A percentile compares a stretch with the other conserved stretches of the same genome.
Conservation (phyloP, 257 asterid genomes). For the Solanum commersonii region DNA sequence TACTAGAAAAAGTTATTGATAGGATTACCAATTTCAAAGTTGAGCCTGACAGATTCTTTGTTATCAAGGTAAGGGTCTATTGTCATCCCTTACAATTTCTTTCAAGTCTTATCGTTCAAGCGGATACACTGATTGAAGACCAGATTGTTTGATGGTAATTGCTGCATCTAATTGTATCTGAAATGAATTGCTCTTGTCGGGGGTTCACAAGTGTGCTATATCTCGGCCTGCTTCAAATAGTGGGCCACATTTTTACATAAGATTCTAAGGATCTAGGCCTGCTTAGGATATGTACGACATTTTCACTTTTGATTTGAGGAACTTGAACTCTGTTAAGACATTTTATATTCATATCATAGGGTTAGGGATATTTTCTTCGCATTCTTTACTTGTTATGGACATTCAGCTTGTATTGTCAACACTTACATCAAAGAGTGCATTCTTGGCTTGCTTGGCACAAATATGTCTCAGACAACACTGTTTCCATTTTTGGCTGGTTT, state of each 20-base stretch:
- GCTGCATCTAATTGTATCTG: background rate
- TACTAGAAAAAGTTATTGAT: constrained; percentile 68
- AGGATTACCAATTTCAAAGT: constrained; percentile 73
- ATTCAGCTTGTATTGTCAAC: background rate
- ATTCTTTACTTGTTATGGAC: background rate
- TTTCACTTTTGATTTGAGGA: background rate
- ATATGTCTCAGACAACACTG: background rate
- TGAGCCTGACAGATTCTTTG: constrained; percentile 77
- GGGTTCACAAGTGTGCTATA: background rate
- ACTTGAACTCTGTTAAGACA: background rate
- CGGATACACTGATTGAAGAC: background rate
- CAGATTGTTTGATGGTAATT: background rate
- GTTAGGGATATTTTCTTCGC: background rate
- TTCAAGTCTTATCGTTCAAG: background rate
- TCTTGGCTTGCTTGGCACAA: background rate
- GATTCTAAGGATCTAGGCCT: background rate
- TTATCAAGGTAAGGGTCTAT: constrained; percentile 62
- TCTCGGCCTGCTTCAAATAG: background rate
- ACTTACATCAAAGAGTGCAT: background rate
- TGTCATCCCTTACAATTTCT: background rate
- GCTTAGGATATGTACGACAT: background rate
- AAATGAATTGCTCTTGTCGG: background rate
- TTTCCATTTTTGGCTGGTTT: background rate
- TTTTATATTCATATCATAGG: background rate
- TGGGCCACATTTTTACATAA: background rate